Evolutionary conservation across 2,329 filamentous ascomycete genomes (phyloP), one percentile per base, ranked within the genome.

Genomic region (Diaporthe helianthi): DNA sequence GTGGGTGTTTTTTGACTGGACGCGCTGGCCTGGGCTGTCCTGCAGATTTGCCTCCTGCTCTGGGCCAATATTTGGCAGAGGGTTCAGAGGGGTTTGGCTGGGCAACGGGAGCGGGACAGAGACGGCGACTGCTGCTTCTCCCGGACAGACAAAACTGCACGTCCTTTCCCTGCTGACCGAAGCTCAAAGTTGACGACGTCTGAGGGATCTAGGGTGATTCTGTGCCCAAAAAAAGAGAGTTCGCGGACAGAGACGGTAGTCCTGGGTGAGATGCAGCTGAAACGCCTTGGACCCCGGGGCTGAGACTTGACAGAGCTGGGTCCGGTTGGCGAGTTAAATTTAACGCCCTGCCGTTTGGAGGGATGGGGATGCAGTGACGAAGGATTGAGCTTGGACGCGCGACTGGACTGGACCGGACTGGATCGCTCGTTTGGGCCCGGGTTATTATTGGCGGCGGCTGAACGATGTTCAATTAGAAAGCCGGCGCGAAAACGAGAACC

Each of bases 1-100:
- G 69, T 65, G 65, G 63, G 46, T 47, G 58, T 68, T 44, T 44
- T 65, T 24, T 71, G 46, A 71, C 67, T 69, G 69, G 69, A 69
- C 41, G 63, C 54, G 61, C 54, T 49, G 67, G 33, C 15, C 54
- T 67, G 58, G 26, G 38, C 65, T 58, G 65, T 58, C 52, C 51
- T 63, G 61, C 66, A 58, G 61, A 49, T 68, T 61, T 65, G 60
- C 61, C 61, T 61, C 33, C 51, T 66, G 26, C 17, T 38, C 36
- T 38, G 36, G 36, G 46, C 26, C 61, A 51, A 36, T 69, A 31
- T 67, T 67, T 67, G 65, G 22, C 26, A 67, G 49, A 58, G 41
- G 41, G 9, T 33, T 51, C n/a, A n/a, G n/a, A n/a, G n/a, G n/a
- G 55, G 13, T 53, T 24, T 58, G 52, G 54, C 41, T 67, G 65